Base-by-base conservation (phyloP, 2,329 filamentous ascomycete genomes). In the Phaeosphaeria sp. region DNA sequence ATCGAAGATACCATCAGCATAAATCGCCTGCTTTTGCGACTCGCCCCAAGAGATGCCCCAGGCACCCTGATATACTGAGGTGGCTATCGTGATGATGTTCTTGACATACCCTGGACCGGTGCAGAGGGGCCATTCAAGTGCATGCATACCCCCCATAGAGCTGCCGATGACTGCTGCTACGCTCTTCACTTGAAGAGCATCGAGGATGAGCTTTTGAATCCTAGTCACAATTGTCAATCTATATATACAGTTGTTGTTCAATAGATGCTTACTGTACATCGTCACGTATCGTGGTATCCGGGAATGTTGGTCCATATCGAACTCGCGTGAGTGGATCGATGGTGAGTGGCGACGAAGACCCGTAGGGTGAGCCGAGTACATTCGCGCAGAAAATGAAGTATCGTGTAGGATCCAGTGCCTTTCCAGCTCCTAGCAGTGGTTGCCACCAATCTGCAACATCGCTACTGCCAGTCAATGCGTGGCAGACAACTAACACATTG, bases 401-500 rank as follows among this genome's bases (percentile, higher is more conserved):
- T 41, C 82, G 79, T 17, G 80, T 80, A 3, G 79, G 76, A 69
- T 85, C 83, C 59, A 85, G 84, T 1, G 83, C 83, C 64, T 82
- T 82, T n/a, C 82, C 83, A 17, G 79, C 75, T 5, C 82, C 83
- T 4, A 85, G 71, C n/a, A 85, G 72, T 1, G 83, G 83, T 18
- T 81, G 82, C 83, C 83, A 85, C 83, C 83, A 85, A 66, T 85
- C 83, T 46, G 79, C 79, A 30, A 84, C 81, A 74, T 85, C 83
- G 42, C 82, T 82, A 61, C 83, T 85, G 18, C 83, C 83, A 64
- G 83, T 84, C 49, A 85, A 70, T 27, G 83, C 50, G 94, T 74
- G 68, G 59, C 72, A 75, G 20, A 75, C 83, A 2, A 95, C 90
- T 1, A 91, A 90, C 1, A 94, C 88, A 58, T 86, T 85, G 65